phyloP scores from a whole-genome alignment of 179 eudicot species.

The Silene vulgaris region DNA sequence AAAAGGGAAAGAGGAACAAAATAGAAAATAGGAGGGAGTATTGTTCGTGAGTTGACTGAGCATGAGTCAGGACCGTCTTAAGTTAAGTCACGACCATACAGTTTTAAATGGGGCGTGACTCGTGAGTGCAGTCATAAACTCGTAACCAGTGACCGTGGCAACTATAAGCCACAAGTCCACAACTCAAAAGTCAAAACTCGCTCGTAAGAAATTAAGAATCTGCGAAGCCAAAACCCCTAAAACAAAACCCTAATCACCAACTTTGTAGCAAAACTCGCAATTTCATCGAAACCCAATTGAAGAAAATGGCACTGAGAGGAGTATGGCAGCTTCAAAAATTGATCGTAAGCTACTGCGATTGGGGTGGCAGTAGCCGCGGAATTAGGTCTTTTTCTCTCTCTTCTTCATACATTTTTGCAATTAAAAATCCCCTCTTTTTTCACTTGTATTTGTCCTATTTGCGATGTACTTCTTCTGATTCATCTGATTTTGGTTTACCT shows the following conservation, averaged over 20 bases:
- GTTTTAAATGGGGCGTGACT: too few relatives aligned
- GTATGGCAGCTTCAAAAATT: conserved; percentile 61
- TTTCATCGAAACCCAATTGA: background rate
- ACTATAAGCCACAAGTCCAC: too few relatives aligned
- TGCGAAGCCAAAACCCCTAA: background rate
- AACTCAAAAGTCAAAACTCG: too few relatives aligned
- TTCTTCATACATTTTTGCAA: background rate
- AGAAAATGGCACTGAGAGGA: conserved; percentile 50
- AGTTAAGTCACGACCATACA: too few relatives aligned
- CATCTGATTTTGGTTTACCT: too few relatives aligned
- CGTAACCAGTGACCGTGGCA: too few relatives aligned
- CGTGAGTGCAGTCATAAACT: too few relatives aligned
- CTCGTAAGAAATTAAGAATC: too few relatives aligned
- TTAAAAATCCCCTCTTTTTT: background rate
- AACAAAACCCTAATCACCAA: background rate
- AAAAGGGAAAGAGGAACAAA: too few relatives aligned
- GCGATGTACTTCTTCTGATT: background rate
- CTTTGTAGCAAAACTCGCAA: background rate
- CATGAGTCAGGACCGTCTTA: too few relatives aligned
- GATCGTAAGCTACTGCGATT: conserved; percentile 50
- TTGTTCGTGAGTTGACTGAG: too few relatives aligned
- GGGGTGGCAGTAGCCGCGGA: conserved; percentile 66
- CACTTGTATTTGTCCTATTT: background rate
- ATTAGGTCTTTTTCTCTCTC: conserved; percentile 30
- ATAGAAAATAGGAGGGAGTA: too few relatives aligned